phyloP scores from a whole-genome alignment of 139 green algal genomes.

The Micractinium conductrix region DNA sequence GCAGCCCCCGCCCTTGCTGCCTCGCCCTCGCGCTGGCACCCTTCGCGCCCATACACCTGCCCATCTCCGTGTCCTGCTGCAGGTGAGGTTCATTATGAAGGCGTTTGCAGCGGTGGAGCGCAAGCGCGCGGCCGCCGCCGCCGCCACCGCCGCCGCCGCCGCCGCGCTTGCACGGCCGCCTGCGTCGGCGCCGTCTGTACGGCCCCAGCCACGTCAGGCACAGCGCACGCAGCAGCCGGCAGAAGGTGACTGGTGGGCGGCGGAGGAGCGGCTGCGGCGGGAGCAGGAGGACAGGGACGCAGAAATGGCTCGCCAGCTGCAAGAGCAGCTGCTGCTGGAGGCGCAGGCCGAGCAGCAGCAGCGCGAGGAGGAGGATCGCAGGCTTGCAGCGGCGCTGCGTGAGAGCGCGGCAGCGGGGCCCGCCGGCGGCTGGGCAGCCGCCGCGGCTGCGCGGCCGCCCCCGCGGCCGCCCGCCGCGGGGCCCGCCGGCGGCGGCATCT shows the following conservation, averaged over 20 bases:
- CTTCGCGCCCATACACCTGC: too few species aligned
- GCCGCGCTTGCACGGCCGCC: neutral
- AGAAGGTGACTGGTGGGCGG: neutral
- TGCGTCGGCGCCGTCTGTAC: too few species aligned
- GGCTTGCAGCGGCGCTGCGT: neutral
- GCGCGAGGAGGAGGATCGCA: neutral
- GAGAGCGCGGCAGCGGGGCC: neutral
- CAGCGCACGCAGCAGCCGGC: neutral
- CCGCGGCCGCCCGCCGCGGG: neutral
- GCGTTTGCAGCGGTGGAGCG: neutral
- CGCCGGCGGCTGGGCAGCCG: neutral
- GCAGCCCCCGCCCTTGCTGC: too few species aligned
- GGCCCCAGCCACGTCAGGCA: neutral
- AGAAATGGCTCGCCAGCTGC: constrained; percentile 19
- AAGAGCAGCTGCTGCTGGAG: constrained; percentile 27
- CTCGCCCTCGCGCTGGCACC: too few species aligned
- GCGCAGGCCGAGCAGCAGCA: constrained; percentile 3
- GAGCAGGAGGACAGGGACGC: constrained; percentile 25
- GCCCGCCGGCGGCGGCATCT: neutral
- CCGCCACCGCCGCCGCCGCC: neutral
- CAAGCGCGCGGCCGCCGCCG: too few species aligned
- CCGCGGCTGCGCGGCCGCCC: neutral
- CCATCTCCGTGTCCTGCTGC: too few species aligned
- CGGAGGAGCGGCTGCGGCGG: neutral
- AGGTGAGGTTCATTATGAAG: neutral